Conservation (phyloP, 495 filamentous ascomycete species). For the Daldinia grandis region DNA sequence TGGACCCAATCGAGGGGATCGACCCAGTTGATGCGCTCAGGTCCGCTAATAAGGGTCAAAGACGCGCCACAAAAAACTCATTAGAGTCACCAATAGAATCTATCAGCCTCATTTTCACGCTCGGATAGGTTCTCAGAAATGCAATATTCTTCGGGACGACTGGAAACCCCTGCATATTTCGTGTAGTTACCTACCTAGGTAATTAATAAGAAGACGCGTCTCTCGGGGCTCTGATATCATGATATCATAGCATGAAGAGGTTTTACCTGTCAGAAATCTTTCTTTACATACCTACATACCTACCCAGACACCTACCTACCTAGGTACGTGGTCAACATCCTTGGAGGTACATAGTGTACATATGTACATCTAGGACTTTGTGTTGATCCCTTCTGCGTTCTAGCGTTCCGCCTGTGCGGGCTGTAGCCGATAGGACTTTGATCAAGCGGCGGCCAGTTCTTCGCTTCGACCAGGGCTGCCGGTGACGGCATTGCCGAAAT, state of each 20-base stretch:
- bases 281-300: neutral
- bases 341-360: neutral
- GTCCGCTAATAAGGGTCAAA: constrained; percentile 23
- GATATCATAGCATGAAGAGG: neutral
- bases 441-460: constrained; percentile 24
- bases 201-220: neutral
- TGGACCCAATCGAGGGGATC: constrained; percentile 29
- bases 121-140: constrained; percentile 10
- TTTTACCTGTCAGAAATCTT: neutral
- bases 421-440: constrained; percentile 11
- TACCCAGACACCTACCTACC: too few species aligned
- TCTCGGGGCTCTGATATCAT: neutral
- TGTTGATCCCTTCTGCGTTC: constrained; percentile 12
- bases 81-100: constrained; percentile 13
- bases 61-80: constrained; percentile 18
- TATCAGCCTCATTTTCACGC: constrained; percentile 22
- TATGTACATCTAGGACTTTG: neutral
- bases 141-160: constrained; percentile 3
- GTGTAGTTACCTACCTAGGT: neutral
- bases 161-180: neutral
- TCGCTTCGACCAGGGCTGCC: constrained; percentile 14
- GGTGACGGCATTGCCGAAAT: constrained; percentile 32
- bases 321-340: neutral
- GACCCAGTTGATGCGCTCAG: constrained; percentile 11
- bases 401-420: neutral